Evolutionary conservation across 371 early-diverging fungal genomes (phyloP), one percentile per base, ranked within the genome.

Genomic region (Synchytrium microbalum): DNA sequence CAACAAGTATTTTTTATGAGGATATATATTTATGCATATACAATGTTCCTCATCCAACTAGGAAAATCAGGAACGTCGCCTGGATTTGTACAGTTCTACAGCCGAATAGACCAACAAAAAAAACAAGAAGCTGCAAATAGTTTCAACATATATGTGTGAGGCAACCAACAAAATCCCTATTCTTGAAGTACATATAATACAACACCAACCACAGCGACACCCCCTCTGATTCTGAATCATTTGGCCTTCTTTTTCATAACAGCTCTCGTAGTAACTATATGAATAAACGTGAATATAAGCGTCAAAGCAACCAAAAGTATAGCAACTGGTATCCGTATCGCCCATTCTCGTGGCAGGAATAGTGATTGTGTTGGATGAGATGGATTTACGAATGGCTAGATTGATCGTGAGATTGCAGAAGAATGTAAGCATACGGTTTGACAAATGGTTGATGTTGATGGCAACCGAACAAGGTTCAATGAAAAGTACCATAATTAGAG

Each of bases 301-400:
- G 91, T 86, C 54, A 91, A 70, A 14, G 90, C 91, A 16, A 87
- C 77, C 24, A 92, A 86, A 51, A 94, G 79, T 61, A 94, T 76
- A 30, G 89, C 73, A 25, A 93, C 81, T 1, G 95, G 95, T 32
- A 91, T 79, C 27, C 86, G 84, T 64, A 95, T 90, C 8, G 93
- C 93, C 71, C 88, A 91, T 73, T 86, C 84, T 68, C 88, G 85
- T 5, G 85, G 81, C 31, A 91, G 93, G 72, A 95, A 95, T 67
- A 84, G 89, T 53, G 72, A 73, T 58, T 90, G 91, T 28, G 88
- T 73, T 5, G 85, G 84, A 76, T 92, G 91, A 38, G 84, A 84
- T 67, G 84, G 84, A 66, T 92, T 92, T 25, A 93, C 90, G 72
- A 95, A 93, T n/a, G 95, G 95, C 92, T 92, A 57, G 29, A 3